Base-by-base conservation (phyloP, 495 filamentous ascomycete species). In the Pseudevernia furfuracea region DNA sequence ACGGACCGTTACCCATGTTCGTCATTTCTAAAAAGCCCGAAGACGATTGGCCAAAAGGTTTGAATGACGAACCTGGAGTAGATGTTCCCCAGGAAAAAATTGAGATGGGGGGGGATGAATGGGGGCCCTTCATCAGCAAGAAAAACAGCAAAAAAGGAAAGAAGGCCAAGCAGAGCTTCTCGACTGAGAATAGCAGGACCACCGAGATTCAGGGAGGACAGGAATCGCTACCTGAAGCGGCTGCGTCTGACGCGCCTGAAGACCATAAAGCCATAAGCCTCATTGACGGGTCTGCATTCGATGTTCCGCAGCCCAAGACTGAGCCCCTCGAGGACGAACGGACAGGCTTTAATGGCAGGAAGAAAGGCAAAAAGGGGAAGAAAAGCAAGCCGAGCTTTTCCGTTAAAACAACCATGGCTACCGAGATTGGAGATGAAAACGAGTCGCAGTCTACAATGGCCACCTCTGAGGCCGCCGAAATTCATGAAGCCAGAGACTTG, bases 131-230 rank as follows among this genome's bases (percentile, higher is more conserved):
- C 67, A 67, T 68, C 39, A 71, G 66, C 67, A 73, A 71, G 59
- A 74, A 68, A 59, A 69, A 69, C 60, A 60, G 61, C 62, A 68
- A 60, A 44, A 72, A 72, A 57, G 43, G 28, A 2, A 59, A 65
- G 44, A 46, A 59, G 44, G 12, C 41, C 55, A 67, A 39, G 48
- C 38, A 38, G 37, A 28, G 23, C 25, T 6, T 3, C 12, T 43
- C 60, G 15, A 10, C 12, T 15, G 61, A 36, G 9, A 34, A n/a
- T 30, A 39, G 39, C 30, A 38, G 23, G 15, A 32, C 10, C 23
- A 15, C 21, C 8, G 43, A 60, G 30, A 39, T 39, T 14, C 34
- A 52, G 30, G 57, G 46, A 23, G 32, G 36, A 14, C 43, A 34
- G 17, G 28, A 36, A 4, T 58, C 28, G 36, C 23, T 23, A 46